Evolutionary conservation across 1,284 basidiomycete genomes (phyloP), one percentile per base, ranked within the genome.

Genomic region (Rhodotorula sp.): DNA sequence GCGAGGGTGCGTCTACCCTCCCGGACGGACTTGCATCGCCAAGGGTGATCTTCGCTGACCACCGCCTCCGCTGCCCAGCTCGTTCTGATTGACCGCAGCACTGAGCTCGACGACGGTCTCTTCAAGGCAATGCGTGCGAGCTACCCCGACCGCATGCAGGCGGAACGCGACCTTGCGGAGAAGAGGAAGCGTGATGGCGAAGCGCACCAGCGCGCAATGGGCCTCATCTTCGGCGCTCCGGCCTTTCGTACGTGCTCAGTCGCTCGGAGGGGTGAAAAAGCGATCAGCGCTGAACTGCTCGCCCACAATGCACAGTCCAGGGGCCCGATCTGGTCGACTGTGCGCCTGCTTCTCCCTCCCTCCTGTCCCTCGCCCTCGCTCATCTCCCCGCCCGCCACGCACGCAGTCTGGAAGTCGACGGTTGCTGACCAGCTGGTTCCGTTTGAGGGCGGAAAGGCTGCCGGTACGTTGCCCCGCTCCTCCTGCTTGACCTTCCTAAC

Each of bases 131-230:
- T 60, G 65, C 69, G 72, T 25, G 53, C 29, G 2, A 54, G 62
- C 13, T 76, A 76, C 58, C 32, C 37, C 6, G 69, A 73, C 2
- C 53, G 74, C 13, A 76, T 76, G 71, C 48, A 36, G 19, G 44
- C 32, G 17, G 71, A 75, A 56, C 62, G 65, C 19, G 62, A 55
- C 10, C 62, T 60, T 46, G 51, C 61, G 9, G 66, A 60, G n/a
- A 50, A 53, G 37, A 21, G 32, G 25, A 63, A 64, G 37, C 10
- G 44, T 9, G 71, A 69, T 19, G 29, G 48, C 39, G 65, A 69
- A 19, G 67, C 67, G 36, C 60, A 66, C 50, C 36, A 63, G 61
- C 22, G 54, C 7, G 71, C 69, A 8, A 57, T 67, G 63, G 67
- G 65, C 36, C 53, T 67, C n/a, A 46, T 73, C 32, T 75, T 75